Conservation (phyloP, 495 filamentous ascomycete species). For the Talaromyces stipitatus region DNA sequence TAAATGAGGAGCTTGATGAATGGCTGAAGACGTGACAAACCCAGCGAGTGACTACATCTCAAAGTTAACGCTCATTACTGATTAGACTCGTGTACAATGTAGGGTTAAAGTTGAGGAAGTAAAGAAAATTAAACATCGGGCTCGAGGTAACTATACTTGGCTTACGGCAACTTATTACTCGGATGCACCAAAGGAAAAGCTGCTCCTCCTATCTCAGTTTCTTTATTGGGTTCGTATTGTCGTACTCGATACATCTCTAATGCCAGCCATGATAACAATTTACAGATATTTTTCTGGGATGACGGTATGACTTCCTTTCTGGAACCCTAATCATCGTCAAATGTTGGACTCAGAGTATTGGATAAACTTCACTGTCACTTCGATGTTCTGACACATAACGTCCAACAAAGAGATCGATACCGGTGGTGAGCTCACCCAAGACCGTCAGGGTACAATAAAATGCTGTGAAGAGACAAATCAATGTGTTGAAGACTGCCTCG, state of each 20-base stretch:
- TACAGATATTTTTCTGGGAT: neutral
- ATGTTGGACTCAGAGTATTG: neutral
- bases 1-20: neutral
- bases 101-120: neutral
- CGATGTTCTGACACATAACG: neutral
- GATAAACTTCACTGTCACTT: neutral
- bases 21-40: neutral
- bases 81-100: neutral
- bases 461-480: neutral
- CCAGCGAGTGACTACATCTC: neutral
- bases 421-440: neutral
- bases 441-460: neutral
- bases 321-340: neutral
- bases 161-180: neutral
- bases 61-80: neutral
- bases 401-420: neutral
- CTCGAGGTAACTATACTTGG: neutral
- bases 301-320: neutral
- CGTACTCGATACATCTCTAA: neutral
- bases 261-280: neutral
- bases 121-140: neutral
- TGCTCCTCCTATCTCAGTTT: neutral
- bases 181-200: neutral
- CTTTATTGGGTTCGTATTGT: neutral
- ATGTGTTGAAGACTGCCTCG: slow-evolving; percentile 2